A percentile compares a stretch with the other conserved stretches of the same genome.
These are phyloP conservation scores for Lentinula guzmanii DNA, from an alignment of 768 basidiomycete genomes.

Conservation along the genomic window DNA sequence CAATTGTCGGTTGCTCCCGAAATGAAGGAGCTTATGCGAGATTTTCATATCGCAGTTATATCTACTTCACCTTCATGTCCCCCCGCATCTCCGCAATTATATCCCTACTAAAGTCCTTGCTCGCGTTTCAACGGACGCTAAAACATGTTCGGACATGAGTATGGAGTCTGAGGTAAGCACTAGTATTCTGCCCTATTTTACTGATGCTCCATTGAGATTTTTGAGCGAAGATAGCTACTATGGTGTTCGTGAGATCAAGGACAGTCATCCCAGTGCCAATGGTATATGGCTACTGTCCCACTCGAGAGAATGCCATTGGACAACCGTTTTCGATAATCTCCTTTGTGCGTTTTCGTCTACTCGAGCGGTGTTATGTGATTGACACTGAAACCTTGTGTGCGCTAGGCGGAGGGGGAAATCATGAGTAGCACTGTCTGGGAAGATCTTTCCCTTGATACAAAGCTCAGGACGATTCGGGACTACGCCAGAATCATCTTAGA, in stretches of 20 bases:
- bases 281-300: slow-evolving; percentile 18
- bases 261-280: slow-evolving; percentile 15
- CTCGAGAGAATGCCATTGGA: slow-evolving; percentile 15
- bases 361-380: not conserved
- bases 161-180: slow-evolving; percentile 16
- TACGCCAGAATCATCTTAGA: slow-evolving; percentile 15
- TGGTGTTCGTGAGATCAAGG: slow-evolving; percentile 16
- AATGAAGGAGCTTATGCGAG: not conserved
- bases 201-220: not conserved
- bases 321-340: slow-evolving; percentile 17
- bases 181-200: not conserved
- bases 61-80: slow-evolving; percentile 12
- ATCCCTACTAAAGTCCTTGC: slow-evolving; percentile 15
- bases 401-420: slow-evolving; percentile 13
- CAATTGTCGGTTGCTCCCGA: not conserved
- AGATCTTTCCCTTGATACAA: slow-evolving; percentile 12
- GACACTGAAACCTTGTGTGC: not conserved
- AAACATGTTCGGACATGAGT: slow-evolving; percentile 17
- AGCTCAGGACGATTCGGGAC: slow-evolving; percentile 15
- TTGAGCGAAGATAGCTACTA: slow-evolving; percentile 13
- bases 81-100: slow-evolving; percentile 3
- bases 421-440: slow-evolving; percentile 17
- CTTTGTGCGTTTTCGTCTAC: slow-evolving; percentile 9
- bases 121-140: slow-evolving; percentile 15
- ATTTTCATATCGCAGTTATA: slow-evolving; percentile 11